Base-by-base conservation (phyloP, 257 asterid genomes). In the Solanum infundibuliforme region DNA sequence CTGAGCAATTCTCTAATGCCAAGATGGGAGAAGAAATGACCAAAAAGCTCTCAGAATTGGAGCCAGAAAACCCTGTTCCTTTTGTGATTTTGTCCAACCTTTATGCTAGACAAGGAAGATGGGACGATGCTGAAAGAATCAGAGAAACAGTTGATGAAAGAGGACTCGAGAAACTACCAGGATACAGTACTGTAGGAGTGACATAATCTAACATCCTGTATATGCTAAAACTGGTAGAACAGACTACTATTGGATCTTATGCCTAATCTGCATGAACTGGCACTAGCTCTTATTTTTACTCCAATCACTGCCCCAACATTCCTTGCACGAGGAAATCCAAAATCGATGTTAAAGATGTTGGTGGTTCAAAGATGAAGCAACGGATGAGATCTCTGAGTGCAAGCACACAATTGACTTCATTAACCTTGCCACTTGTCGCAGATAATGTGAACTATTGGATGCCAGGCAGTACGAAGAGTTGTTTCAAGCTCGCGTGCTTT, bases 311-410 rank as follows among this genome's bases (percentile, higher is more conserved):
- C 29, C 73, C 89, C 90, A 95, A 43, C 88, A 92, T 86, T 77
- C 96, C 98, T 85, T 92, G 90, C 0, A 94, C 95, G 62, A 5
- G 98, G 87, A 66, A 92, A 91, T 25, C 95, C 98, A 34, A 92
- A 92, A 91, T 92, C 89, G 68, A 92, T 88, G 23, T 93, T 96
- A 18, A 93, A 93, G 92, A 91, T 93, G 81, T 94, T 7, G 94
- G 94, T 12, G 96, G 98, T 91, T 95, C 98, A 8, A 87, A 89
- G 85, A 95, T 92, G 34, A 94, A 94, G 90, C 98, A 94, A 7
- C 96, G 90, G 90, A 94, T 94, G 62, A 97, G 98, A 83, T 95
- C 98, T 88, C 98, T 91, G 21, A 95, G 93, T 4, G 98, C 95
- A 18, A 95, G 90, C 43, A 95, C 95, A 0, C 99, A 96, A 6